Conservation (phyloP, 805 yeast species). For the Pichia phayaonensis region DNA sequence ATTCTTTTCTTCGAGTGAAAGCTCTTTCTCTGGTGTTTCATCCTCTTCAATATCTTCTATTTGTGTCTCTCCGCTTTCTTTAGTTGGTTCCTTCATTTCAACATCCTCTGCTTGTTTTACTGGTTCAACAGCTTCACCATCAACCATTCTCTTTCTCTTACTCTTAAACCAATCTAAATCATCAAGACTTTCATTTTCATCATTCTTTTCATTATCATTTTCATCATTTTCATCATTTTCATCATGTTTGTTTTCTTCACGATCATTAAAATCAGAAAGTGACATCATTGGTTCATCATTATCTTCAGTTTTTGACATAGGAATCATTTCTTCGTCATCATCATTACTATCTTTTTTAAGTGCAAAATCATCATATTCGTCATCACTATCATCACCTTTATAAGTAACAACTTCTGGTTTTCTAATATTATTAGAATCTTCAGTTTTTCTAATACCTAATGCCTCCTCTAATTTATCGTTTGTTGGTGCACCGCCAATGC, state of each 20-base stretch:
- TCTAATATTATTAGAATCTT: conserved; percentile 25
- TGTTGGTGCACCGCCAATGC: conserved; percentile 39
- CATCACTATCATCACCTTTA: conserved; percentile 40
- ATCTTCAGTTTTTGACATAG: conserved; percentile 37
- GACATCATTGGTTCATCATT: conserved; percentile 46
- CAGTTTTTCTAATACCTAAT: conserved; percentile 20
- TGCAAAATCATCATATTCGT: conserved; percentile 42
- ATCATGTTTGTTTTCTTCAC: not conserved
- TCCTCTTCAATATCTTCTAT: not conserved
- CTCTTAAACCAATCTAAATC: conserved; percentile 85
- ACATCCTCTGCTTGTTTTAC: not conserved
- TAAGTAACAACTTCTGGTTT: conserved; percentile 1
- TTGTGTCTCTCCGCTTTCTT: not conserved
- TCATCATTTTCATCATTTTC: conserved; percentile 1
- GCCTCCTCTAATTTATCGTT: conserved; percentile 37
- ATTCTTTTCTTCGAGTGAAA: conserved; percentile 38
- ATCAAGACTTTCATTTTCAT: conserved; percentile 38
- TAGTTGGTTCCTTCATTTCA: conserved; percentile 3
- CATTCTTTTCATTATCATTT: conserved; percentile 16
- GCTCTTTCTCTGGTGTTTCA: conserved; percentile 9
- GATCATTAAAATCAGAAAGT: conserved; percentile 6
- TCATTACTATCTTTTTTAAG: conserved; percentile 8
- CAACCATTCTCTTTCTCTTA: conserved; percentile 65
- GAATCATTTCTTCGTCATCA: conserved; percentile 37
- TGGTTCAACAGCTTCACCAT: conserved; percentile 27